Conservation (phyloP, 2,329 filamentous ascomycete species). For the Pseudohalonectria lignicola region DNA sequence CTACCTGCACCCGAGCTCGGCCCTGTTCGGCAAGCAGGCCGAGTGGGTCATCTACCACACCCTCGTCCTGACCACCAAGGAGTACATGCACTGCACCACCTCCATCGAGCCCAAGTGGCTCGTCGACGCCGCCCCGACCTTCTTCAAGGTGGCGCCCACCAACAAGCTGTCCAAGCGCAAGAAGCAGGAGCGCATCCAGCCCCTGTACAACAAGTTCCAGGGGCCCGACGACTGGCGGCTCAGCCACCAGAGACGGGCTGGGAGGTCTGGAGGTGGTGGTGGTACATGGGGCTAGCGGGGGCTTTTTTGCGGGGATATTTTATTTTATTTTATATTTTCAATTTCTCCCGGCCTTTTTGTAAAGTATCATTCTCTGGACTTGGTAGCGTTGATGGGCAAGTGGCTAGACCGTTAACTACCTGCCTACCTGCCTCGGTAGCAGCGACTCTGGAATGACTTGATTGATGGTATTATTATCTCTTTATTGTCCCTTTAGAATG, state of each 20-base stretch:
- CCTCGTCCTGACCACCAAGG: conserved; percentile 85
- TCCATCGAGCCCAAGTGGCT: conserved; percentile 90
- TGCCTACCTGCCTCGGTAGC: too few species aligned
- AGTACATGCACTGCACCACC: conserved; percentile 96
- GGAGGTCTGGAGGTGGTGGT: conserved; percentile 71
- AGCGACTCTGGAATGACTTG: too few species aligned
- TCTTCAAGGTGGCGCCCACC: conserved; percentile 92
- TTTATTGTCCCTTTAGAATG: too few species aligned
- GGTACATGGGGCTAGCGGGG: conserved; percentile 79
- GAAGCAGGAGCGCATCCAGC: conserved; percentile 89
- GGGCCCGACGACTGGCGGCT: conserved; percentile 93
- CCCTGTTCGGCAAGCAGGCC: conserved; percentile 88
- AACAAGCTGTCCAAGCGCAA: conserved; percentile 83
- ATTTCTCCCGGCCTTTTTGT: too few species aligned
- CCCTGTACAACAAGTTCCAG: conserved; percentile 84
- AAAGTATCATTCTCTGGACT: background rate
- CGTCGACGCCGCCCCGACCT: conserved; percentile 93
- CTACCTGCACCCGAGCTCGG: conserved; percentile 84
- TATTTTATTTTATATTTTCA: too few species aligned
- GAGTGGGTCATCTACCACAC: conserved; percentile 95
- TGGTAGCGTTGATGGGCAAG: too few species aligned
- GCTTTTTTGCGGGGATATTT: too few species aligned
- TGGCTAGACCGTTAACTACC: too few species aligned
- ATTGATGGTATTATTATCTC: too few species aligned
- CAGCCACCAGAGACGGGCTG: conserved; percentile 75